phyloP scores from a whole-genome alignment of 148 eudicot species.

The Silene uniflora region DNA sequence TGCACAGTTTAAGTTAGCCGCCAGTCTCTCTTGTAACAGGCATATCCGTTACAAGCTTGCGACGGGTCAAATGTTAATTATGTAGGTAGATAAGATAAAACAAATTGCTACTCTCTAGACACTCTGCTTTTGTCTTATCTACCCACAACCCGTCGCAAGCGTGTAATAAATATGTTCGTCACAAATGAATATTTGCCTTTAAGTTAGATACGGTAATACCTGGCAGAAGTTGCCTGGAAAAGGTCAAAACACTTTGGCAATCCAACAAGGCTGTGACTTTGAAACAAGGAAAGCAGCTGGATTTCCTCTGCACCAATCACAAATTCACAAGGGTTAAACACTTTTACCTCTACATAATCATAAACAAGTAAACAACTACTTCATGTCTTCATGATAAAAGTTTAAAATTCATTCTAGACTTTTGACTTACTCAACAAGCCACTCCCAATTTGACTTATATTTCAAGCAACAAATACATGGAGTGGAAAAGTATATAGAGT shows the following conservation, averaged over 20 bases:
- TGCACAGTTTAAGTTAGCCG: neutral
- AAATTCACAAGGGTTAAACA: constrained; percentile 4
- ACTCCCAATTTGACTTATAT: constrained; percentile 1
- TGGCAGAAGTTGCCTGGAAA: constrained; percentile 33
- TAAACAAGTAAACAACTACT: neutral
- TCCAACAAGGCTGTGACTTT: constrained; percentile 22
- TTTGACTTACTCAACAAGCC: constrained; percentile 19
- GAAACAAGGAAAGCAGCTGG: constrained; percentile 31
- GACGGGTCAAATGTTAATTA: too few species aligned
- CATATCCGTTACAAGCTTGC: too few species aligned
- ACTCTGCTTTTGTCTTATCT: too few species aligned
- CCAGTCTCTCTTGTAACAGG: too few species aligned
- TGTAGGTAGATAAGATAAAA: too few species aligned
- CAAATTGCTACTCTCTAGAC: too few species aligned
- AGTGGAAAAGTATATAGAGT: neutral
- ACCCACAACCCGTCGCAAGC: too few species aligned
- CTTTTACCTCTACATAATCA: constrained; percentile 7
- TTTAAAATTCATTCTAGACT: neutral
- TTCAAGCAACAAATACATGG: constrained; percentile 9
- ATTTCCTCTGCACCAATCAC: constrained; percentile 32
- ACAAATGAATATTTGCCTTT: too few species aligned
- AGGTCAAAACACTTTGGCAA: constrained; percentile 20
- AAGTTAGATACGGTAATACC: constrained; percentile 11
- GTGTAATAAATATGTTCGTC: too few species aligned
- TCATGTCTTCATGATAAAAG: neutral